Conservation (phyloP, 768 basidiomycete species). For the Asterophora parasitica region DNA sequence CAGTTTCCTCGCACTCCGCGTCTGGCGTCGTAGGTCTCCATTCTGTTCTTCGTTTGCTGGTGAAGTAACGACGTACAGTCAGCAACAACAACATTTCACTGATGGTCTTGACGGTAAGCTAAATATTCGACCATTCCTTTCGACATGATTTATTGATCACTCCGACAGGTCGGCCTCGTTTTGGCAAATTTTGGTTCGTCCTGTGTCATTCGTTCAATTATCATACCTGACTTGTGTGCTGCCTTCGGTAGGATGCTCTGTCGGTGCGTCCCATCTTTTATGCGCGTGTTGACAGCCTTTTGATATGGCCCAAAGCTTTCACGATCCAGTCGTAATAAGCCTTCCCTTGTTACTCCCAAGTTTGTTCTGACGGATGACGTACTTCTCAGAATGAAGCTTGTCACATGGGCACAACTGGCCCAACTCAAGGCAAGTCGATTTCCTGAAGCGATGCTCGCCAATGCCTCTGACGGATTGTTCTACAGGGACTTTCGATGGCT, state of each 20-base stretch:
- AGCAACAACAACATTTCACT: slow-evolving; percentile 43
- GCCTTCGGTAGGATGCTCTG: slow-evolving; percentile 31
- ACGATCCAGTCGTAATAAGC: slow-evolving; percentile 38
- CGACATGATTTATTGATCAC: background rate
- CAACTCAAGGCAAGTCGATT: slow-evolving; percentile 36
- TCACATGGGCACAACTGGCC: slow-evolving; percentile 39
- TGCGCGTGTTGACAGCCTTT: background rate
- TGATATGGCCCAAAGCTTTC: slow-evolving; percentile 27
- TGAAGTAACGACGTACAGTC: slow-evolving; percentile 29
- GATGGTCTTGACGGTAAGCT: slow-evolving; percentile 37
- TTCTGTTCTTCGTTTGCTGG: background rate
- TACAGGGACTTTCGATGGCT: slow-evolving; percentile 50
- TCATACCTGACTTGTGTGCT: background rate
- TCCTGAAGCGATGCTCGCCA: slow-evolving; percentile 1
- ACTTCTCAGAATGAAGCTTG: slow-evolving; percentile 33
- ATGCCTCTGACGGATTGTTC: background rate
- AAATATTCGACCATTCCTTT: background rate
- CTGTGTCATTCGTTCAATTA: background rate
- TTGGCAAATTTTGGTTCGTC: slow-evolving; percentile 47
- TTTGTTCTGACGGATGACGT: slow-evolving; percentile 2
- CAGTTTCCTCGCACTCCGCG: slow-evolving; percentile 40
- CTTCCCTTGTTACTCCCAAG: background rate
- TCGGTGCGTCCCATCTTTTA: slow-evolving; percentile 29
- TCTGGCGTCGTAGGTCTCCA: slow-evolving; percentile 36
- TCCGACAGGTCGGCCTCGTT: slow-evolving; percentile 35